Base-by-base conservation (phyloP, 2,329 filamentous ascomycete species). In the Pestalotiopsis fici region DNA sequence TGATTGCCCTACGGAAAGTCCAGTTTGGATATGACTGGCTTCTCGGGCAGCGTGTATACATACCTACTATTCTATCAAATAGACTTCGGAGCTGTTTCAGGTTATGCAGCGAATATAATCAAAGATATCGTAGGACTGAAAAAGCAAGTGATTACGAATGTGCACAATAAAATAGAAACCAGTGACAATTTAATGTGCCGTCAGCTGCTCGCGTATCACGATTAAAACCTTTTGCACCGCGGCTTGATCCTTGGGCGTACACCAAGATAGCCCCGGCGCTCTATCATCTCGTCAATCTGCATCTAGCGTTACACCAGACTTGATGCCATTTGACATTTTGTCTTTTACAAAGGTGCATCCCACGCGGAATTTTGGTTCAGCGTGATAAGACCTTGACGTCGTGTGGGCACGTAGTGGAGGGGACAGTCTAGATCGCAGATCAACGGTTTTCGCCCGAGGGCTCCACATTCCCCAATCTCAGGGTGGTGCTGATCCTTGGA, bases 351-450 rank as follows among this genome's bases (percentile, higher is more conserved):
- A 60, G 5, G 3, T 57, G 31, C 57, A 60, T 60, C 27, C 31
- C 28, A 12, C 57, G 15, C 25, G 27, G 11, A 25, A 39, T 31
- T 31, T 27, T 60, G 15, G n/a, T 27, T 37, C 6, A 7, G n/a
- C 13, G 25, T 62, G 59, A 62, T 62, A 62, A 50, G 59, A 62
- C 59, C 59, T 21, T 62, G 59, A 62, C 59, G 59, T 62, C 37
- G 59, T 50, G 43, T 21, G 43, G 43, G n/a, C n/a, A n/a, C n/a
- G n/a, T 50, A 35, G 59, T 62, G 37, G 59, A 37, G 35, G 37
- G 37, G 23, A 35, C n/a, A 62, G 35, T 50, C 59, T 43, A 62
- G 59, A 62, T 28, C 39, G 59, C 59, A 47, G 23, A 62, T 62
- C 59, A 62, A 62, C 37, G 59, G 59, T 25, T 62, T 62, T 62